These are phyloP conservation scores for Monosporascus sp. DNA, from an alignment of 2,329 filamentous ascomycete species.

Conservation along the genomic window DNA sequence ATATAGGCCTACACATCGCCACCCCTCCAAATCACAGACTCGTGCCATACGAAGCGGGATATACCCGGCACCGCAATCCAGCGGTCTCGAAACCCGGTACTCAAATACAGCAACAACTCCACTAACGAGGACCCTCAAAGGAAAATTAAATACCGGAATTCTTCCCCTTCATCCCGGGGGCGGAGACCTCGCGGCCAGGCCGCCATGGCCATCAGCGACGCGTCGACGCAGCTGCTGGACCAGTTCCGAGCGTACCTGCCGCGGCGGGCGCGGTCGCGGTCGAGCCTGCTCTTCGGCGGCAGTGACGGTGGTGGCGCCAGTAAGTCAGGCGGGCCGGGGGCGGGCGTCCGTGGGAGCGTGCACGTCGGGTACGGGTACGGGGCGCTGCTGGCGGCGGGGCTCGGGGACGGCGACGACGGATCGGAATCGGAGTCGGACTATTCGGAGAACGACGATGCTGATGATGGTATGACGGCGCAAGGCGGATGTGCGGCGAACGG, in stretches of 20 bases:
- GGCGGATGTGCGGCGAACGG: slow-evolving; percentile 20
- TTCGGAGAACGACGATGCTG: slow-evolving; percentile 21
- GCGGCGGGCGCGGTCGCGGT: slow-evolving; percentile 6
- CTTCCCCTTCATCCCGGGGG: slow-evolving; percentile 63
- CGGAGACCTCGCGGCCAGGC: slow-evolving; percentile 46
- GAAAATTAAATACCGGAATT: slow-evolving; percentile 50
- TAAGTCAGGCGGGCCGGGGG: slow-evolving; percentile 13
- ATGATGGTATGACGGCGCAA: slow-evolving; percentile 28
- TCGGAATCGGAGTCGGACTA: slow-evolving; percentile 19
- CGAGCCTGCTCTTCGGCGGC: neutral
- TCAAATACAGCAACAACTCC: neutral
- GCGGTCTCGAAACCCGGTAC: neutral
- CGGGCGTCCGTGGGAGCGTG: slow-evolving; percentile 43
- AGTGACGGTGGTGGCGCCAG: slow-evolving; percentile 3
- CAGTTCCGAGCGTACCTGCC: slow-evolving; percentile 56
- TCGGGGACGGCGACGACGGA: slow-evolving; percentile 27
- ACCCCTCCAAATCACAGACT: too few relatives aligned
- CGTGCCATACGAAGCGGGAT: too few relatives aligned
- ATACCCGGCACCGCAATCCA: too few relatives aligned
- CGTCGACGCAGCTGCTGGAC: slow-evolving; percentile 53
- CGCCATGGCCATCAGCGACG: slow-evolving; percentile 41
- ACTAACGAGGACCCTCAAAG: neutral
- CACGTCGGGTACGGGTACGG: slow-evolving; percentile 56
- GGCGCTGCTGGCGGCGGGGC: slow-evolving; percentile 41
- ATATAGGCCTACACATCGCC: too few relatives aligned